Evolutionary conservation across 805 yeast species (phyloP).

Genomic region (Candida anglica): DNA sequence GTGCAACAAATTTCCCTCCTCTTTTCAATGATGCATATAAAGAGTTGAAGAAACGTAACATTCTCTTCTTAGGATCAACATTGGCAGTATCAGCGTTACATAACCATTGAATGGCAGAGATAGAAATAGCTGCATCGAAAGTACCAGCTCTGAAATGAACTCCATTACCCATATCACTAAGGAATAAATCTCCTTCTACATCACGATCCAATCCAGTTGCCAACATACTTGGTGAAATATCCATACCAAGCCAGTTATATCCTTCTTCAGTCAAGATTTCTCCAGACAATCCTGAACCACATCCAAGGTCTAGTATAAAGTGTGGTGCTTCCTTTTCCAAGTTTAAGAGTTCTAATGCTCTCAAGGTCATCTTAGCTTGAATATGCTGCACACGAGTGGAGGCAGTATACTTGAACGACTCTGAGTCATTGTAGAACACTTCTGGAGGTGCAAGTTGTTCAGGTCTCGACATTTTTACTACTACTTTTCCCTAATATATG

Average conservation of each 20-base stretch:
- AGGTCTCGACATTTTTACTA: slow-evolving; percentile 82
- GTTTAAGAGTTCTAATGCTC: slow-evolving; percentile 86
- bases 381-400: slow-evolving; percentile 97
- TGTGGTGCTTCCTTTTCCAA: slow-evolving; percentile 58
- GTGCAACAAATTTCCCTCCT: slow-evolving; percentile 97
- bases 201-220: slow-evolving; percentile 92
- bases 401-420: slow-evolving; percentile 84
- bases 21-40: slow-evolving; percentile 80
- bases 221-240: slow-evolving; percentile 92
- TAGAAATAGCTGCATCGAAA: slow-evolving; percentile 93
- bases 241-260: slow-evolving; percentile 94
- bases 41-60: slow-evolving; percentile 80
- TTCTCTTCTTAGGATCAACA: slow-evolving; percentile 79
- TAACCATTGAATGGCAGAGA: slow-evolving; percentile 96
- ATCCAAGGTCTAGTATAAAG: slow-evolving; percentile 85
- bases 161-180: slow-evolving; percentile 92
- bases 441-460: slow-evolving; percentile 97
- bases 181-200: slow-evolving; percentile 87
- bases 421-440: slow-evolving; percentile 86
- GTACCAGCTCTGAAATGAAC: slow-evolving; percentile 94
- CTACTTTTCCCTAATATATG: too few species aligned
- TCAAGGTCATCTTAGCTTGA: slow-evolving; percentile 94
- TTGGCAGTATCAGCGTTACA: slow-evolving; percentile 88
- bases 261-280: slow-evolving; percentile 93
- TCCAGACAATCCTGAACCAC: slow-evolving; percentile 96